These are phyloP conservation scores for Sporisorium graminicola DNA, from an alignment of 1,284 basidiomycete species.

Conservation along the genomic window DNA sequence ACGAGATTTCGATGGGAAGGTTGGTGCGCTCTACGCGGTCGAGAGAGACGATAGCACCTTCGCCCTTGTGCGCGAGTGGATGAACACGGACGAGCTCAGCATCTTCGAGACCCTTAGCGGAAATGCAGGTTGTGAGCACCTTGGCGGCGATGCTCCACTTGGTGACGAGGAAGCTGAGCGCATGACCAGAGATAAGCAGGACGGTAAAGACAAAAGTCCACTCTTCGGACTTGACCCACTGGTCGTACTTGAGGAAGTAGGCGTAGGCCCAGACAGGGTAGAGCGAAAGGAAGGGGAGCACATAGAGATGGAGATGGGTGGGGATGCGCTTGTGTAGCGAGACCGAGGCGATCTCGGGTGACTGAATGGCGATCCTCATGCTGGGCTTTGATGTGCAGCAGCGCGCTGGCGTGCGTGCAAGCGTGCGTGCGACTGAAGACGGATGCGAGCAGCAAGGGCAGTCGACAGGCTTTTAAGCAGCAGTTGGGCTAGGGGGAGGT, in stretches of 20 bases:
- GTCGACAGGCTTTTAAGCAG: background rate
- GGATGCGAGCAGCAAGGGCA: slow-evolving; percentile 5
- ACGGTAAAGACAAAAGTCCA: slow-evolving; percentile 90
- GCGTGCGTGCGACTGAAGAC: slow-evolving; percentile 20
- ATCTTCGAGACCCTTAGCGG: slow-evolving; percentile 73
- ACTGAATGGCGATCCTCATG: slow-evolving; percentile 75
- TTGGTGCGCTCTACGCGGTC: slow-evolving; percentile 72
- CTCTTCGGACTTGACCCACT: slow-evolving; percentile 72
- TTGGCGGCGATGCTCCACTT: slow-evolving; percentile 87
- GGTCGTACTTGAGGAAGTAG: slow-evolving; percentile 89
- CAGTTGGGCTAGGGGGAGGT: slow-evolving; percentile 1
- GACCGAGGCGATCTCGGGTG: slow-evolving; percentile 85
- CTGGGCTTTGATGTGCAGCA: slow-evolving; percentile 20
- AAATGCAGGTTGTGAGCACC: slow-evolving; percentile 79
- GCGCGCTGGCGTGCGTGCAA: too few relatives aligned
- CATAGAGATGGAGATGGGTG: slow-evolving; percentile 83
- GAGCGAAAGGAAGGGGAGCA: slow-evolving; percentile 82
- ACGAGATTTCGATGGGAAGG: slow-evolving; percentile 78
- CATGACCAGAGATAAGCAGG: slow-evolving; percentile 85
- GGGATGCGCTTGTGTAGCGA: slow-evolving; percentile 85
- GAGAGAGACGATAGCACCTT: slow-evolving; percentile 88
- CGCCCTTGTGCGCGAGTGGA: slow-evolving; percentile 86
- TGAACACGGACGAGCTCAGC: slow-evolving; percentile 87
- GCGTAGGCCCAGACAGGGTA: slow-evolving; percentile 93
- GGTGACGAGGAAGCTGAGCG: slow-evolving; percentile 90